Conservation (phyloP, 495 filamentous ascomycete genomes). For the Peziza echinospora region DNA sequence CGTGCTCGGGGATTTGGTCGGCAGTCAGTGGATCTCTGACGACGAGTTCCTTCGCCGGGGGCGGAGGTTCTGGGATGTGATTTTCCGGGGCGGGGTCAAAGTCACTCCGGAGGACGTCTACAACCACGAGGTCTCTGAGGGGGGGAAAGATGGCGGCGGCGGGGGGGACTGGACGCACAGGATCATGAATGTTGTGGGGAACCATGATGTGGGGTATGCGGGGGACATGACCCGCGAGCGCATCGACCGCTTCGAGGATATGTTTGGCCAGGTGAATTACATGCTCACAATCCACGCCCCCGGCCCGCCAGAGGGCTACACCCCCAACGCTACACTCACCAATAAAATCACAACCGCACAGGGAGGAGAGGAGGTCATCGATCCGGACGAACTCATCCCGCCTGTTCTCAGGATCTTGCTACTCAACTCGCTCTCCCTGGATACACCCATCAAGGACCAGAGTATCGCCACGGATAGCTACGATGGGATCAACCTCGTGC, state of each 20-base stretch:
- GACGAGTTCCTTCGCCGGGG: constrained; percentile 57
- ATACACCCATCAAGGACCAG: constrained; percentile 47
- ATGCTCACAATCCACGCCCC: constrained; percentile 52
- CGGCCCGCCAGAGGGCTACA: constrained; percentile 9
- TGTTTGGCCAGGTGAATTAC: constrained; percentile 76
- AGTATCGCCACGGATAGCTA: constrained; percentile 52
- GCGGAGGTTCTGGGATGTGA: constrained; percentile 56
- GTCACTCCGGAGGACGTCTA: constrained; percentile 39
- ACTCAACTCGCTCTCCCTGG: constrained; percentile 79
- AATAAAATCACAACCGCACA: too few relatives aligned
- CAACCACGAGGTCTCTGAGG: constrained; percentile 27
- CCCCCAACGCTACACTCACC: constrained; percentile 17
- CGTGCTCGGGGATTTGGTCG: constrained; percentile 75
- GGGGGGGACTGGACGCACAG: constrained; percentile 44
- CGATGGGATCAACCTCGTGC: constrained; percentile 49
- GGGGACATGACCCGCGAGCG: constrained; percentile 58
- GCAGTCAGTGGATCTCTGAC: constrained; percentile 88
- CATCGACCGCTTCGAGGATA: constrained; percentile 53
- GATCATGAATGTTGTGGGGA: constrained; percentile 75
- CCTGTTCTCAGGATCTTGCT: constrained; percentile 53
- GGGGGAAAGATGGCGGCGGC: constrained; percentile 29
- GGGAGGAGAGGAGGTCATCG: constrained; percentile 18
- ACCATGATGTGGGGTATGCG: constrained; percentile 91
- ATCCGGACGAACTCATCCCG: constrained; percentile 23
- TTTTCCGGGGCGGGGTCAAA: constrained; percentile 45